Percentiles rank a stretch among this genome's conserved stretches.
Conservation (phyloP, 2,329 filamentous ascomycete species). For the Trichoderma koningii region DNA sequence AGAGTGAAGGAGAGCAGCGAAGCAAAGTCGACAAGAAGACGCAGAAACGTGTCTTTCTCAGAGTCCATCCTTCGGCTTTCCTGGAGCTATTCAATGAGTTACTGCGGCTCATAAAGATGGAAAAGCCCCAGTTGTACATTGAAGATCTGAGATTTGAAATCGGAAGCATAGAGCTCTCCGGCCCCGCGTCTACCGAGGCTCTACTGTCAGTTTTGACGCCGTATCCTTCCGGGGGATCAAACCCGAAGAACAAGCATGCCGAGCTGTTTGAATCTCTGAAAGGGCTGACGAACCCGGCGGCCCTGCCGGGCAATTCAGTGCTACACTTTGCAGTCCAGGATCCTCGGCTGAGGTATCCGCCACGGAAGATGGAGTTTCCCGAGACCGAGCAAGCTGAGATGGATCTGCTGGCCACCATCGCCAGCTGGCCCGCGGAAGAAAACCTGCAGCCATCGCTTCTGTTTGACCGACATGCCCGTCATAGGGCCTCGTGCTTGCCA, state of each 20-base stretch:
- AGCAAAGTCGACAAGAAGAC: slow-evolving; percentile 32
- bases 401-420: slow-evolving; percentile 60
- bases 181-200: slow-evolving; percentile 76
- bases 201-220: slow-evolving; percentile 68
- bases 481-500: slow-evolving; percentile 65
- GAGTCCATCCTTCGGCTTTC: slow-evolving; percentile 82
- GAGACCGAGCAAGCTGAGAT: slow-evolving; percentile 42
- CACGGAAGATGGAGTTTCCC: slow-evolving; percentile 54
- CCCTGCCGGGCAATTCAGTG: slow-evolving; percentile 69
- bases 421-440: slow-evolving; percentile 67
- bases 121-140: slow-evolving; percentile 62
- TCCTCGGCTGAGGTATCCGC: slow-evolving; percentile 77
- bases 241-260: slow-evolving; percentile 44
- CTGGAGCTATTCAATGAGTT: slow-evolving; percentile 67
- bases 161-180: slow-evolving; percentile 59
- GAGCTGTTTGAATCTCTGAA: slow-evolving; percentile 54
- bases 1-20: slow-evolving; percentile 27
- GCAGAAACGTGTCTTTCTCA: slow-evolving; percentile 61
- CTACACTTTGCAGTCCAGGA: slow-evolving; percentile 75
- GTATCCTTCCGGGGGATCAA: slow-evolving; percentile 40
- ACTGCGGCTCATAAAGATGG: slow-evolving; percentile 57
- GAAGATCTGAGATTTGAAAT: slow-evolving; percentile 72
- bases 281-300: slow-evolving; percentile 66
- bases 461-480: slow-evolving; percentile 68
- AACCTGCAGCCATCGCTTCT: slow-evolving; percentile 53